Percentiles rank a stretch among this genome's conserved stretches.
phyloP scores from a whole-genome alignment of 2,329 filamentous ascomycete genomes.

The Fusarium phyllophilum region DNA sequence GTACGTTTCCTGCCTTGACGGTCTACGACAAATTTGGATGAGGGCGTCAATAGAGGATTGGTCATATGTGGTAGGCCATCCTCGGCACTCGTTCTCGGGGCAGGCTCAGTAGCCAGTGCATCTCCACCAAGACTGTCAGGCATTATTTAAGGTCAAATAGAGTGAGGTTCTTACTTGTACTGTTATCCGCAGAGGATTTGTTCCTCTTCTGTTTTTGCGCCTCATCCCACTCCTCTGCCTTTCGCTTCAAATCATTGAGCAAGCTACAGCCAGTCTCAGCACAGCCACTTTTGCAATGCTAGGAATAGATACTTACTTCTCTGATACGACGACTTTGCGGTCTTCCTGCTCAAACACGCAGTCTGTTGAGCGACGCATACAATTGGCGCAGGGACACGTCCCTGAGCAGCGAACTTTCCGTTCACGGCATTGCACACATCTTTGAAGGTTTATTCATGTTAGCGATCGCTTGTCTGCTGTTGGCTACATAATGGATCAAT shows the following conservation, averaged over 20 bases:
- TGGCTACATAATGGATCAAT: neutral
- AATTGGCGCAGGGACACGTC: neutral
- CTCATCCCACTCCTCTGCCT: neutral
- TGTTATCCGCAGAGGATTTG: fast-evolving
- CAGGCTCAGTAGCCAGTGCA: too few relatives aligned
- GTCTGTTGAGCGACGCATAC: neutral
- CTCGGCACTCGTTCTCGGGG: neutral
- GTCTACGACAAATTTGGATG: neutral
- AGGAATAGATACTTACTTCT: neutral
- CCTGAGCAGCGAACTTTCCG: neutral
- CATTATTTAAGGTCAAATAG: too few relatives aligned
- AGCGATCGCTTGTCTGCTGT: fast-evolving
- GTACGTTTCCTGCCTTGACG: neutral
- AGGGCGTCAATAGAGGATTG: neutral
- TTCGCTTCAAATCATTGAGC: neutral
- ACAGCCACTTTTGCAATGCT: fast-evolving
- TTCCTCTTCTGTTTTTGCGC: neutral
- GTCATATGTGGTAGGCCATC: neutral
- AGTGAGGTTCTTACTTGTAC: neutral
- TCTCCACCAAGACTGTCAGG: too few relatives aligned
- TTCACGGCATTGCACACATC: neutral
- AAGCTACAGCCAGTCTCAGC: neutral
- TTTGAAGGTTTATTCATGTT: fast-evolving
- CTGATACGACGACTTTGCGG: neutral
- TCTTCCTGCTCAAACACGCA: neutral